Base-by-base conservation (phyloP, 2,329 filamentous ascomycete species). In the Drechslerella stenobrocha region DNA sequence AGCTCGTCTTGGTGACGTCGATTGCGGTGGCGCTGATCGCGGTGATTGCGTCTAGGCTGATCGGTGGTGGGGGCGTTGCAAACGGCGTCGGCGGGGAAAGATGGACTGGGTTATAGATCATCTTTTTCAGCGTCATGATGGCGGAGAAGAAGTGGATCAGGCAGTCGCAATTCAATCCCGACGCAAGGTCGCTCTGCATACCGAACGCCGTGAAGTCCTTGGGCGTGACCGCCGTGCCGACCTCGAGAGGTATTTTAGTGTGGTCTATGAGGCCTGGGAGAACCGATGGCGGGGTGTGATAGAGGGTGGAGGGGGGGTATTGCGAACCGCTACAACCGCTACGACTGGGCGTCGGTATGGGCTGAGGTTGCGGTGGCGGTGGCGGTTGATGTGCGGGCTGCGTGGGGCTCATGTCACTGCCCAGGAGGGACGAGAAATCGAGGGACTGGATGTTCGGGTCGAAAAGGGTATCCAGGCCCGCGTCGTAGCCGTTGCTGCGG, bases 131-230 rank as follows among this genome's bases (percentile, higher is more conserved):
- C 2, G 63, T 67, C 55, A 67, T 59, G 22, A 67, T 67, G 4
- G 63, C 63, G 28, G 63, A 67, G 45, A 67, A 67, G 55, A 67
- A 67, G 55, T 67, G 63, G 6, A 67, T 28, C 30, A 67, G 63
- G 20, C 63, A 67, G 55, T 67, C 63, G 50, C 63, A 67, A 23
- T 47, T 67, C 18, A 67, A 37, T 11, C 63, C 63, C 20, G 60
- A 44, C 15, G 50, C 32, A 2, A 50, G 34, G 11, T 59, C 55
- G 1, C 52, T 34, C 20, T 24, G 59, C 22, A 67, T 47, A 7
- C 55, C 55, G 35, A 67, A 67, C 5, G 63, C 55, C n/a, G 55
- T 60, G n/a, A 67, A 30, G 22, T 56, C 55, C 22, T 48, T 52
- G 7, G 63, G 63, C 32, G 35, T 51, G 20, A 67, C 44, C 6